Conservation (phyloP, 768 basidiomycete genomes). For the Lactifluus volemus region DNA sequence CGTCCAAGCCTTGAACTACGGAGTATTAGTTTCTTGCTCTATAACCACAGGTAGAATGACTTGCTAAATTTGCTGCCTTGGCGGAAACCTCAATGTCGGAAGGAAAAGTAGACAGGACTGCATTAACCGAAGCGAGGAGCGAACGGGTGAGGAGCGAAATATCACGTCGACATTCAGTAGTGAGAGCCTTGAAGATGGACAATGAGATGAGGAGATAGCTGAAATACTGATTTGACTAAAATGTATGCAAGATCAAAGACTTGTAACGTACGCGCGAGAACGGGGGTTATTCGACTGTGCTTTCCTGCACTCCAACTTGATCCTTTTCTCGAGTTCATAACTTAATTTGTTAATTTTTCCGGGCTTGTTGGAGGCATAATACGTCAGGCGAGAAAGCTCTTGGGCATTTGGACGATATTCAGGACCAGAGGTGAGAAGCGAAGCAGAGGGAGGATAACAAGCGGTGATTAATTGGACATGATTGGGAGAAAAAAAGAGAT, state of each 20-base stretch:
- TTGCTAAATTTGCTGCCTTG: conserved; percentile 71
- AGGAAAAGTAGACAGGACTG: conserved; percentile 43
- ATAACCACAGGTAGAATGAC: conserved; percentile 24
- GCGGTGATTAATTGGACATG: conserved; percentile 77
- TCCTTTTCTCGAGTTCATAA: conserved; percentile 66
- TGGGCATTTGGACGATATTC: conserved; percentile 76
- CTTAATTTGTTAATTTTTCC: conserved; percentile 74
- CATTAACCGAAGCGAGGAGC: conserved; percentile 56
- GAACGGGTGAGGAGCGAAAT: conserved; percentile 65
- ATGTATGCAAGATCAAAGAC: neutral
- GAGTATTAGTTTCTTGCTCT: neutral
- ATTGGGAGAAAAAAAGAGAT: conserved; percentile 68
- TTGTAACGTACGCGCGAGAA: conserved; percentile 60
- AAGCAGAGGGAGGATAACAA: conserved; percentile 77
- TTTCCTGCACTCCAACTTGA: conserved; percentile 54
- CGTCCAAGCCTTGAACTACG: conserved; percentile 85
- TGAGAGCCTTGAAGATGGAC: conserved; percentile 70
- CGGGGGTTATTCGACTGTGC: conserved; percentile 69
- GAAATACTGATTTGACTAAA: neutral
- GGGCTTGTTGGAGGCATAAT: conserved; percentile 79
- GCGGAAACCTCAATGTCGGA: conserved; percentile 69
- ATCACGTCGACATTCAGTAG: conserved; percentile 82
- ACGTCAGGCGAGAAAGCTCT: conserved; percentile 76
- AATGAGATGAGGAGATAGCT: conserved; percentile 79
- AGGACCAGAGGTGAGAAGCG: conserved; percentile 65